Base-by-base conservation (phyloP, 2,329 filamentous ascomycete species). In the Ampelomyces quisqualis region DNA sequence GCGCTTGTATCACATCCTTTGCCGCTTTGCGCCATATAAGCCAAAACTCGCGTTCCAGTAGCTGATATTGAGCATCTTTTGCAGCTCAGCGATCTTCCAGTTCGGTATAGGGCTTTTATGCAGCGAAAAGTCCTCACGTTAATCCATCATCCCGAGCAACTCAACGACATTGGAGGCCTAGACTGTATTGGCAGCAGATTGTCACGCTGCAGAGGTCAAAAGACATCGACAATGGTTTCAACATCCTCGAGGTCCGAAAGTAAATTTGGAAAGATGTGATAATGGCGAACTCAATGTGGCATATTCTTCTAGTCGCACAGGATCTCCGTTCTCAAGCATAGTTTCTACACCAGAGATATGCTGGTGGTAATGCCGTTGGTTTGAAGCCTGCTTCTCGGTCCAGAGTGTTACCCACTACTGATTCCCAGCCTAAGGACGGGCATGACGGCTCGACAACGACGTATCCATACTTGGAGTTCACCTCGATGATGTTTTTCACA, bases 131-230 rank as follows among this genome's bases (percentile, higher is more conserved):
- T 74, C 70, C 37, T 69, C 68, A 5, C 73, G 65, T 33, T 65
- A 62, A 4, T 70, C 72, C 34, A 69, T 59, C 55, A 76, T 70
- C 13, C 69, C 68, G 2, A 73, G 59, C 66, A 70, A 73, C 50
- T 76, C 73, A n/a, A 70, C 67, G 15, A 76, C 52, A 33, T 73
- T 72, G 40, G 70, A 72, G 9, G 74, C 70, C 47, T 74, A 75
- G 18, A 73, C 67, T 13, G 69, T 68, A 28, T 66, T 70, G 0
- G 69, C 8, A 76, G 51, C 4, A 70, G 62, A 1, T 72, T 71
- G 39, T 73, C 68, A 13, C 72, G 65, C 15, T 71, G 66, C 53
- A 77, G 55, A 21, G 68, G 67, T 3, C 72, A 68, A 32, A 76
- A 74, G 0, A 68, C 55, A 38, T 77, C 71, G 5, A 70, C 68